A percentile compares a stretch with the other conserved stretches of the same genome.
Evolutionary conservation across 306 rosid genomes (phyloP).

Genomic region (Cicer judaicum): DNA sequence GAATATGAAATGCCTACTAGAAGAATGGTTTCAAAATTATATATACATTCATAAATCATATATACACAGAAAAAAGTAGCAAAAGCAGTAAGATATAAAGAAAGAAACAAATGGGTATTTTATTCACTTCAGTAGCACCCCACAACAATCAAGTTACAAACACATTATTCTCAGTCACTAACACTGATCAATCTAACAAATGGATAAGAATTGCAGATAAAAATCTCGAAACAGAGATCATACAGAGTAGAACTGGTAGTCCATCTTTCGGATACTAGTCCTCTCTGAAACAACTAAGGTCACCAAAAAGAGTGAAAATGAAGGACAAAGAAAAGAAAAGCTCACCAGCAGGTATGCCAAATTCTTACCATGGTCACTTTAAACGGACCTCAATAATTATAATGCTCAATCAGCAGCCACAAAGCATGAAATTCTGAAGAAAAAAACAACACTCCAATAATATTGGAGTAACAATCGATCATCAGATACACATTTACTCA

Average conservation of each 20-base stretch:
- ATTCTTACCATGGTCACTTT: slow-evolving; percentile 12
- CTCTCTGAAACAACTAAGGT: slow-evolving; percentile 43
- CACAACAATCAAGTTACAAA: slow-evolving; percentile 62
- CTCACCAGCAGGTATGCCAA: slow-evolving; percentile 43
- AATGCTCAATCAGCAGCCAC: background rate
- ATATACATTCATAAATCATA: too few relatives aligned
- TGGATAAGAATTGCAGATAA: slow-evolving; percentile 59
- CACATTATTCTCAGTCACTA: slow-evolving; percentile 55
- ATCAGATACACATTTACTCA: slow-evolving; percentile 33
- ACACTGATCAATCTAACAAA: slow-evolving; percentile 59
- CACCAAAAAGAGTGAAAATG: slow-evolving; percentile 50
- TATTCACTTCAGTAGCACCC: slow-evolving; percentile 68
- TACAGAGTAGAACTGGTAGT: slow-evolving; percentile 47
- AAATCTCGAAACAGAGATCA: slow-evolving; percentile 49
- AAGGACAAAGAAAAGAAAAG: slow-evolving; percentile 40
- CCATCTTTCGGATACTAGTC: slow-evolving; percentile 50
- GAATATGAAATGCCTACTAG: slow-evolving; percentile 1
- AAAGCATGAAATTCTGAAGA: slow-evolving; percentile 12
- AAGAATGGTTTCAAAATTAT: slow-evolving; percentile 12
- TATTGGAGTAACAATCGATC: background rate
- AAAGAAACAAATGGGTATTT: slow-evolving; percentile 54
- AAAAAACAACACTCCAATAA: slow-evolving; percentile 38
- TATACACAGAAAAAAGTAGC: background rate
- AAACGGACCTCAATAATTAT: slow-evolving; percentile 13
- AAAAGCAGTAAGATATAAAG: background rate